Base-by-base conservation (phyloP, 352 stramenopile genomes). In the Phytophthora crassamura region DNA sequence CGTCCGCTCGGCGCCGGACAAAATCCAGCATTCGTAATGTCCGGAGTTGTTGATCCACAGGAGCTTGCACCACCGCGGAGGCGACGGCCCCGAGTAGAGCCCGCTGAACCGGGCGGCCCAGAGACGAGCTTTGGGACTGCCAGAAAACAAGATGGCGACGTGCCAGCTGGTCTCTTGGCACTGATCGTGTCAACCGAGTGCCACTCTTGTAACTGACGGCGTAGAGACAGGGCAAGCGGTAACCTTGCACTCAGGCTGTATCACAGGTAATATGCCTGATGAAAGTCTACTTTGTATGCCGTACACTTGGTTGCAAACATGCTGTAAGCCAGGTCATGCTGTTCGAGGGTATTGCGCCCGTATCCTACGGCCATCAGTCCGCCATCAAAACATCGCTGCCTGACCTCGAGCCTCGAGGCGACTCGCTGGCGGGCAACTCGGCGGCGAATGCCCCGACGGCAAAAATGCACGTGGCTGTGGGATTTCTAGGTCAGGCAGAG, bases 1-100 rank as follows among this genome's bases (percentile, higher is more conserved):
- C 45, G 49, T 59, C 66, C 33, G 38, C 20, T 64, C 45, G 28
- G 25, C 46, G 28, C 20, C 41, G 51, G 35, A 64, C 43, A 75
- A 68, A 75, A 69, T 72, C 62, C 56, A 72, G 62, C 56, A 65
- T 72, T 67, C 67, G 60, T 75, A 72, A 72, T 63, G 67, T 32
- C 41, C 43, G 46, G 48, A 58, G 59, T 36, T 39, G 55, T 54
- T 65, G 50, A 46, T 38, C 63, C 58, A 60, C 50, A 40, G 38
- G 45, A 35, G 28, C 22, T 11, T 22, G 64, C 59, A 58, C 51
- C 40, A 38, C 25, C 16, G 25, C 40, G n/a, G 22, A 14, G 35
- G 56, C 39, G 49, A 63, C 38, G 48, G 30, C 62, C 56, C 66
- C 32, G 42, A 57, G 55, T 55, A 61, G 35, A 54, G 45, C 25